Base-by-base conservation (phyloP, 306 rosid species). In the Canavalia gladiata region DNA sequence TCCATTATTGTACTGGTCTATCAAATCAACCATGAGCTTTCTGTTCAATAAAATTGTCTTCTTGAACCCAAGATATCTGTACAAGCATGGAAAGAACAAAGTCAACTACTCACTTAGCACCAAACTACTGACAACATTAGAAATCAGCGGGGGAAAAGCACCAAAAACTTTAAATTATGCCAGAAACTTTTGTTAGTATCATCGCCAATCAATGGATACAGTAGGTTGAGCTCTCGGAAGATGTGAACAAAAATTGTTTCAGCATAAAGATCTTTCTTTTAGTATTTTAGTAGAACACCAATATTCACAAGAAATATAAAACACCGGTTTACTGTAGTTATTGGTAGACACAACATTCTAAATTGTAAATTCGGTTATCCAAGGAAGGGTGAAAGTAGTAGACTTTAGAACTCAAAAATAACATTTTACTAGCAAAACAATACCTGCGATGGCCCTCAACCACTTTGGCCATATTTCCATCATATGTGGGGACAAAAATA, bases 371-470 rank as follows among this genome's bases (percentile, higher is more conserved):
- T 18, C 25, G 45, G 62, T 45, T 33, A 34, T 46, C 69, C 18
- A 7, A 13, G 30, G 49, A 62, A 4, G 25, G 2, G 35, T 8
- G 13, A 47, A 75, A 60, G 78, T 11, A 41, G 30, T 37, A 18
- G 25, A 18, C 25, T 68, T 46, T 11, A 71, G 35, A 52, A 5
- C 49, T 51, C 25, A 72, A 8, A 41, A 56, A 50, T 49, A 42
- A 64, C 29, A 9, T 51, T 51, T 47, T 70, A 31, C 31, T 4
- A 64, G 70, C 45, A 41, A 64, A 79, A 70, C 47, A 62, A 82
- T 91, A 95, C 99, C 99, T 91, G 87, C 99, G 99, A 76, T 95
- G 98, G 78, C 99, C 99, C 85, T 92, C 99, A 62, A 95, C 99
- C 8, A 95, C 99, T 87, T 93, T 95, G 75, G 99, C 99, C 99